Evolutionary conservation across 306 rosid species (phyloP), one percentile per base, ranked within the genome.

Genomic region (Quercus bicolor): DNA sequence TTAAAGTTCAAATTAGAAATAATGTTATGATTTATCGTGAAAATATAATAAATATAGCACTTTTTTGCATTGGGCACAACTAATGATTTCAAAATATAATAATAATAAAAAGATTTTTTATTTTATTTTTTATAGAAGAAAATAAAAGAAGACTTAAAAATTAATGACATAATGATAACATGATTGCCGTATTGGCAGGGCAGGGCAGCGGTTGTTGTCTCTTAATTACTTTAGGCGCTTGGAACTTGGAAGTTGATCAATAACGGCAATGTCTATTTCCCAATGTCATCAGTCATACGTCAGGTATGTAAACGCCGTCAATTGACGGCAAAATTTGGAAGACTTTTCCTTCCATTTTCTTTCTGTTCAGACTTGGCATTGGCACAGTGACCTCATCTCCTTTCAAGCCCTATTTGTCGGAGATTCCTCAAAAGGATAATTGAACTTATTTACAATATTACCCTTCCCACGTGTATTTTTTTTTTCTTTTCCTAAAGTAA

Each of bases 351-450:
- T 26, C 31, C 65, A 9, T 59, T 26, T 59, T 59, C 24, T 23
- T 7, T 21, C 52, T 19, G 37, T 33, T 61, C 34, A 68, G 77
- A 72, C 79, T 70, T 61, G 10, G 45, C 10, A 2, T 37, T 37
- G 82, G 73, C 51, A 48, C 53, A 48, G 53, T 48, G 16, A 60
- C 66, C 70, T 80, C 74, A 37, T 77, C 74, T 70, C 23, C 6
- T 65, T 65, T 62, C 20, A 70, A 34, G 70, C 74, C 61, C 70
- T 18, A 74, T 21, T 78, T 74, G 80, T 70, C 79, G 82, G 80
- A 78, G 77, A 77, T 74, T 73, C 75, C 62, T 33, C 73, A 77
- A 69, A 65, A 57, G 56, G 23, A 28, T 7, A 40, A 24, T 18
- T 12, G 4, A 10, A 9, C 29, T 12, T 31, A 24, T 18, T 68